A percentile compares a stretch with the other conserved stretches of the same genome.
Conservation (phyloP, 352 stramenopile species). For the Pythium catenulatum region DNA sequence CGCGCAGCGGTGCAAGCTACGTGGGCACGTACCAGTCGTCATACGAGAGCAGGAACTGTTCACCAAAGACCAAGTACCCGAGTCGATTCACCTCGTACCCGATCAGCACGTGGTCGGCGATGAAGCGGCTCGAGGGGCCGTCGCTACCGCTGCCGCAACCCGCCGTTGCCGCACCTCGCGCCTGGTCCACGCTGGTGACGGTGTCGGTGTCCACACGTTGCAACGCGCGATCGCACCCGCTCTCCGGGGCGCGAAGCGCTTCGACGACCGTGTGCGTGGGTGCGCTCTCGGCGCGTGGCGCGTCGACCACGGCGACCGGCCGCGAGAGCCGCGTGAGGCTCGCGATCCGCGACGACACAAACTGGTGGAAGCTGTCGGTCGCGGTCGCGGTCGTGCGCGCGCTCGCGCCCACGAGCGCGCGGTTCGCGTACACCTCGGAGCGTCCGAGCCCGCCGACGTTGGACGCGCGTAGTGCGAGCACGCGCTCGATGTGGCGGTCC, state of each 20-base stretch:
- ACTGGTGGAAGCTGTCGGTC: background rate
- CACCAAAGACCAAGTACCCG: conserved; percentile 32
- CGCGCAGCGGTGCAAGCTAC: conserved; percentile 21
- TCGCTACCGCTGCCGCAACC: no score
- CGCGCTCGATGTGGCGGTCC: conserved; percentile 43
- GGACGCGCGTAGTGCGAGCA: conserved; percentile 46
- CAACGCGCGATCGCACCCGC: no score
- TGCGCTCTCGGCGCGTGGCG: no score
- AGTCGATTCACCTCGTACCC: conserved; percentile 34
- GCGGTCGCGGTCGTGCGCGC: background rate
- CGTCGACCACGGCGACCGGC: no score
- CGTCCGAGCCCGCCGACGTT: conserved; percentile 61
- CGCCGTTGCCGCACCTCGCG: background rate
- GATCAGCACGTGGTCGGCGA: background rate
- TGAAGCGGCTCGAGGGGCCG: background rate
- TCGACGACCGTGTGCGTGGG: background rate
- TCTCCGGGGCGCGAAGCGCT: background rate
- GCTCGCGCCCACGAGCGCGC: background rate
- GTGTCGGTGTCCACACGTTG: no score
- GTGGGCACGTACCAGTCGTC: conserved; percentile 42
- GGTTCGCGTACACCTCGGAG: background rate
- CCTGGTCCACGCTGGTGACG: background rate
- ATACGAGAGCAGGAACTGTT: conserved; percentile 23
- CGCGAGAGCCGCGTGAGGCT: background rate
- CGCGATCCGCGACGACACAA: background rate